These are phyloP conservation scores for Alternaria novae-zelandiae DNA, from an alignment of 2,329 filamentous ascomycete species.

Conservation along the genomic window DNA sequence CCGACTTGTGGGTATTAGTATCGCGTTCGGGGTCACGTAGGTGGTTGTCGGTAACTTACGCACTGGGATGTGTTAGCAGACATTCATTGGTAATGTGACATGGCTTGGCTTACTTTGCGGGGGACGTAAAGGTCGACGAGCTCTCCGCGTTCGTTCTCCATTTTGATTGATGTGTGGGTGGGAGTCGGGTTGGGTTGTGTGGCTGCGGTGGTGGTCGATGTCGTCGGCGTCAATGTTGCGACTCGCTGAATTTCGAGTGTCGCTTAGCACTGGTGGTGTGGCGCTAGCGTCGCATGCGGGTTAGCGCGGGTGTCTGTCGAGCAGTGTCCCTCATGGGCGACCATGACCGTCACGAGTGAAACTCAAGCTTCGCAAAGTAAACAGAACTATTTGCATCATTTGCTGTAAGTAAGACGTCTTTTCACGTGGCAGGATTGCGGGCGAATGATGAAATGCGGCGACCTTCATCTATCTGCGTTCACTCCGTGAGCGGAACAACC, in stretches of 20 bases:
- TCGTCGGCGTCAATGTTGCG: conserved; percentile 17
- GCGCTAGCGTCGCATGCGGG: background rate
- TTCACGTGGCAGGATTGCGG: no score
- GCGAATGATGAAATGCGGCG: no score
- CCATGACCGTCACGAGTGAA: background rate
- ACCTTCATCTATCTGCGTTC: no score
- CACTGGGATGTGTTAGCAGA: conserved; percentile 14
- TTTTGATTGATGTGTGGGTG: conserved; percentile 61
- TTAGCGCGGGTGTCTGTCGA: background rate
- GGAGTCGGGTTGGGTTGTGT: conserved; percentile 31
- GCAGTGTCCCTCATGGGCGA: background rate
- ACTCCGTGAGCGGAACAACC: no score
- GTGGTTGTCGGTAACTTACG: conserved; percentile 47
- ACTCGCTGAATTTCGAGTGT: conserved; percentile 25
- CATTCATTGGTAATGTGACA: background rate
- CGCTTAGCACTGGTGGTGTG: conserved; percentile 11
- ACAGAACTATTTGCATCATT: background rate
- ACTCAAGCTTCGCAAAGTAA: rapidly evolving
- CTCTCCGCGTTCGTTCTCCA: conserved; percentile 99
- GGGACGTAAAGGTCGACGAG: conserved; percentile 78
- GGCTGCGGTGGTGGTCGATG: conserved; percentile 37
- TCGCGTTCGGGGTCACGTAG: conserved; percentile 14
- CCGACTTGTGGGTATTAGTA: conserved; percentile 34
- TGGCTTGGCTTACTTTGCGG: conserved; percentile 24
- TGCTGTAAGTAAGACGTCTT: rapidly evolving